Evolutionary conservation across 2,329 filamentous ascomycete species (phyloP).

Genomic region (Epichloe uncinata): DNA sequence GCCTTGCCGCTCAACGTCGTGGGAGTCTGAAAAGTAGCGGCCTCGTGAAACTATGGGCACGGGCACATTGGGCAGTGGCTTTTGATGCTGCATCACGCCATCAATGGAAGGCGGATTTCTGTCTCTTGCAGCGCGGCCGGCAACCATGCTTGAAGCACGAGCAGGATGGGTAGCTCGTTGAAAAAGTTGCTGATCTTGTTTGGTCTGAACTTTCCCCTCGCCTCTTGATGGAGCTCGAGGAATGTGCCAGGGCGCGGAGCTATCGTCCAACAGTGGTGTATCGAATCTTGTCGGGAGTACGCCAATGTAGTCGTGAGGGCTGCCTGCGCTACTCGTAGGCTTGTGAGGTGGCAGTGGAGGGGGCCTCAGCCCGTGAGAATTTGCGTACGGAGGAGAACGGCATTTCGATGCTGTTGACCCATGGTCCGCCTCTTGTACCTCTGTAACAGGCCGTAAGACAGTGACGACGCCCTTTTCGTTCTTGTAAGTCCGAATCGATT

Average conservation of each 20-base stretch:
- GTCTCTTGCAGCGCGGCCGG: slow-evolving; percentile 4
- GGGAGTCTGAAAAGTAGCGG: background rate
- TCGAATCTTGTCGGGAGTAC: slow-evolving; percentile 13
- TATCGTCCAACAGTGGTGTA: slow-evolving; percentile 10
- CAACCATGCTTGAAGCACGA: slow-evolving; percentile 15
- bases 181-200: slow-evolving; percentile 1
- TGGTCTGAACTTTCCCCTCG: background rate
- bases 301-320: slow-evolving; percentile 12
- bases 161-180: slow-evolving; percentile 11
- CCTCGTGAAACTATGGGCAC: background rate
- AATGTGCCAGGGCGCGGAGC: slow-evolving; percentile 7
- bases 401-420: background rate
- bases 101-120: slow-evolving; percentile 11
- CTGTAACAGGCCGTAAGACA: slow-evolving; percentile 19
- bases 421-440: slow-evolving; percentile 10
- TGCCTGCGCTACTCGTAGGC: slow-evolving; percentile 8
- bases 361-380: slow-evolving; percentile 1
- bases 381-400: background rate
- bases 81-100: slow-evolving; percentile 8
- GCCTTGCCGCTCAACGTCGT: background rate
- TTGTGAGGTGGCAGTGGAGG: slow-evolving; percentile 3
- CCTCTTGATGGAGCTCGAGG: slow-evolving; percentile 1
- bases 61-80: background rate
- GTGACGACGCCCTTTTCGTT: slow-evolving; percentile 25
- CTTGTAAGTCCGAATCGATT: slow-evolving; percentile 16